phyloP scores from a whole-genome alignment of 257 asterid genomes.

The Nicotiana noctiflora region DNA sequence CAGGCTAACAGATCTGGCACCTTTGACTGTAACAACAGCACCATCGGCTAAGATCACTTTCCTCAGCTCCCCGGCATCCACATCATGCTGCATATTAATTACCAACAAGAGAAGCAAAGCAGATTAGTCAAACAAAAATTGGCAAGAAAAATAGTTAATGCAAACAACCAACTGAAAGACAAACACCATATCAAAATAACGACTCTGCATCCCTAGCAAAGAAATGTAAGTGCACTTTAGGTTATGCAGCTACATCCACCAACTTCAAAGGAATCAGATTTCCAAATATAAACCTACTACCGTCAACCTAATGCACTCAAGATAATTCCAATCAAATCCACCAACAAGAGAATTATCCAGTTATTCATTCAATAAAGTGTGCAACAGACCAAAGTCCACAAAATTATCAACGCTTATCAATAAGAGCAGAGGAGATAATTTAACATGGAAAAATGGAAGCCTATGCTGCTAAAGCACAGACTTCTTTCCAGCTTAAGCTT shows the following conservation, averaged over 20 bases:
- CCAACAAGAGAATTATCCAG: not conserved
- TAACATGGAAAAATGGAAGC: not conserved
- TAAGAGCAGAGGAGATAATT: not conserved
- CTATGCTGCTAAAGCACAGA: not conserved
- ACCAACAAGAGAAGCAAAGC: not conserved
- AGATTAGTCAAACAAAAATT: not conserved
- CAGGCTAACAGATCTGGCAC: slow-evolving; percentile 93
- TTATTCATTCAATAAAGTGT: not conserved
- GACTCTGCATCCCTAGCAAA: not conserved
- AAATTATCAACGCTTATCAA: not conserved
- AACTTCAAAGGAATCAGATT: not conserved
- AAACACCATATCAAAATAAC: not conserved
- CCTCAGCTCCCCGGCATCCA: slow-evolving; percentile 76
- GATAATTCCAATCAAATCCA: not conserved
- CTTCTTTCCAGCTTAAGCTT: not conserved
- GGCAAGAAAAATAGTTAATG: not conserved
- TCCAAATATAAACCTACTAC: not conserved
- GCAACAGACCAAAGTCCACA: not conserved
- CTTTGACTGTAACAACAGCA: slow-evolving; percentile 88
- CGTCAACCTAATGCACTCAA: not conserved
- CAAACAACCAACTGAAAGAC: not conserved
- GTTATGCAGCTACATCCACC: not conserved
- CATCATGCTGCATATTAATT: slow-evolving; percentile 46
- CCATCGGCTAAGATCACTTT: slow-evolving; percentile 89
- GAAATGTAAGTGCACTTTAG: not conserved